phyloP scores from a whole-genome alignment of 2,329 filamentous ascomycete species.

The Juglanconis oblonga region DNA sequence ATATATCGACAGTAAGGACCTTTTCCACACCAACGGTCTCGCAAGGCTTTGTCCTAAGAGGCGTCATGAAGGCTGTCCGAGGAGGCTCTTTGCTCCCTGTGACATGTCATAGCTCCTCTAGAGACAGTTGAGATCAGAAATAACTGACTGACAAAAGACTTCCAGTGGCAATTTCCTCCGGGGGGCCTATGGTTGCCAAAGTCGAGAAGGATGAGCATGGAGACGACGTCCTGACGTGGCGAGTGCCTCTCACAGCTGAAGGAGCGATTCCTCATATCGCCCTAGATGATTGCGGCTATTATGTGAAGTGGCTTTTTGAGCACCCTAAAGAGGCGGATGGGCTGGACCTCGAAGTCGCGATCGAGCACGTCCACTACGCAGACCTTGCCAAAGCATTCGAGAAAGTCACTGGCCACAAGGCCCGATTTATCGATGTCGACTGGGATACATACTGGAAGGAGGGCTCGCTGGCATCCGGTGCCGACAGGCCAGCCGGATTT shows the following conservation, averaged over 20 bases:
- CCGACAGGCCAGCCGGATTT: background rate
- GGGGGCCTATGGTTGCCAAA: slow-evolving; percentile 37
- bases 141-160: too few relatives aligned
- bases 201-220: slow-evolving; percentile 27
- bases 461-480: background rate
- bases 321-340: slow-evolving; percentile 40
- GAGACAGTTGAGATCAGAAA: too few relatives aligned
- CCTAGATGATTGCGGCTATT: slow-evolving; percentile 45
- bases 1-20: slow-evolving; percentile 37
- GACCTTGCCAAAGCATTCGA: slow-evolving; percentile 29
- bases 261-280: slow-evolving; percentile 40
- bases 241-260: slow-evolving; percentile 34
- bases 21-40: too few relatives aligned
- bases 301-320: slow-evolving; percentile 48
- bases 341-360: slow-evolving; percentile 41
- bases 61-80: too few relatives aligned
- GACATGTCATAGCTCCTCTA: too few relatives aligned
- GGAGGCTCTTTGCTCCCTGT: too few relatives aligned
- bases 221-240: slow-evolving; percentile 39
- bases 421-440: slow-evolving; percentile 24
- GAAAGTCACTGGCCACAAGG: slow-evolving; percentile 29
- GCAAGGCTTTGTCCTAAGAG: too few relatives aligned
- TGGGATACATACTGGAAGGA: slow-evolving; percentile 4
- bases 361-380: slow-evolving; percentile 27
- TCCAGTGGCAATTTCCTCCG: slow-evolving; percentile 30